Evolutionary conservation across 2,329 filamentous ascomycete species (phyloP).

Genomic region (Aspergillus melleus): DNA sequence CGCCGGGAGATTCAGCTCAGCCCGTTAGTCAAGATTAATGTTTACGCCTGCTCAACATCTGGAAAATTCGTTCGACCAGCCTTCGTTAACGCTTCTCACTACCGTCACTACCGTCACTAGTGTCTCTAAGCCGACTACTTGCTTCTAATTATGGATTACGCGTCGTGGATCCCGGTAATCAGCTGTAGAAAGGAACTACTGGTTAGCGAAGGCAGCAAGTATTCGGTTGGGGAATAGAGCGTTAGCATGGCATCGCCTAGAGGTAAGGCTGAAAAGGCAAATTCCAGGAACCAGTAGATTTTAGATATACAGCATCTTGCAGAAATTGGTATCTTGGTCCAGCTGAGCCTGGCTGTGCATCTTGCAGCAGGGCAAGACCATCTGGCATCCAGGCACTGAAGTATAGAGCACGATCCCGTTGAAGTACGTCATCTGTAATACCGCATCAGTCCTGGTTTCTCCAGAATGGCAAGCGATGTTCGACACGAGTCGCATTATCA

Average conservation of each 20-base stretch:
- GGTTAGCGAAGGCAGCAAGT: background rate
- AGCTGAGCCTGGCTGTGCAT: background rate
- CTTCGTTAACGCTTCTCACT: too few species aligned
- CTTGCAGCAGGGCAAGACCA: background rate
- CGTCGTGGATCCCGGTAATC: background rate
- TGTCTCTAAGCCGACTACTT: background rate
- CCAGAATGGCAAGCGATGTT: background rate
- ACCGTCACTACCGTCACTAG: background rate
- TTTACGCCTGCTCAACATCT: background rate
- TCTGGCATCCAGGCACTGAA: background rate
- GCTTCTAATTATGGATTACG: conserved; percentile 2
- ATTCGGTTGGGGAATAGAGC: background rate
- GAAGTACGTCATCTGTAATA: background rate
- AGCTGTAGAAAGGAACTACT: background rate
- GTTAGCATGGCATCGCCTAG: background rate
- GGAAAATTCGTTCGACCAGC: too few species aligned
- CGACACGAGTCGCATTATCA: too few species aligned
- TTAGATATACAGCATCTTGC: background rate
- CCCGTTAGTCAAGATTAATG: background rate
- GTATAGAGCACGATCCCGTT: too few species aligned
- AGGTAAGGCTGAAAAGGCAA: background rate
- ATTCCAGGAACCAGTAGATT: background rate
- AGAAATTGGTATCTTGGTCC: background rate
- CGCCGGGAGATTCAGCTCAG: conserved; percentile 4
- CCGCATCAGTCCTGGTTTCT: background rate